Conservation (phyloP, 257 asterid genomes). For the Primulina huaijiensis region DNA sequence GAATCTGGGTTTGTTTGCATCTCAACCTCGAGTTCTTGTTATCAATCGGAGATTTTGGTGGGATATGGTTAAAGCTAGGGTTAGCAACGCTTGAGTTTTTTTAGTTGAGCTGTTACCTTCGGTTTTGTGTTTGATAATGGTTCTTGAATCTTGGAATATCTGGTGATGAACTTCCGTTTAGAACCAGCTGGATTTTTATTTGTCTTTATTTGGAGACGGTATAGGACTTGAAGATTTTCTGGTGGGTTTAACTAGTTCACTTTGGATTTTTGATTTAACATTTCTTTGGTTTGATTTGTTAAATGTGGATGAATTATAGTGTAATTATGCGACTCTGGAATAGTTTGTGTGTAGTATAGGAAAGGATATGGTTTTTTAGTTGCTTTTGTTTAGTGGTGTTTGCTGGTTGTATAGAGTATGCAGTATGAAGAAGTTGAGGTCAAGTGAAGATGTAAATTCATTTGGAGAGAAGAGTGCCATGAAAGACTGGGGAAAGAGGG, state of each 20-base stretch:
- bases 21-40: constrained; percentile 25
- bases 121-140: constrained; percentile 19
- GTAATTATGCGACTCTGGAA: neutral
- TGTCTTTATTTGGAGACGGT: constrained; percentile 8
- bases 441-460: constrained; percentile 81
- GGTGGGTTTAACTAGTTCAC: constrained; percentile 20
- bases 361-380: constrained; percentile 7
- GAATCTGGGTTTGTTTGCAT: constrained; percentile 26
- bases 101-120: constrained; percentile 23
- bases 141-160: constrained; percentile 21
- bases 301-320: constrained; percentile 4
- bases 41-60: neutral
- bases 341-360: constrained; percentile 14
- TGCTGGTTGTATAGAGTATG: constrained; percentile 19
- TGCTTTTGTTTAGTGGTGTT: constrained; percentile 25
- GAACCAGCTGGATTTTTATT: constrained; percentile 12
- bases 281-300: constrained; percentile 25
- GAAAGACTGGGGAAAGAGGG: constrained; percentile 88
- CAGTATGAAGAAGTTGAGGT: constrained; percentile 80
- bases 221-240: constrained; percentile 7
- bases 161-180: constrained; percentile 22
- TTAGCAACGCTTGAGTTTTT: constrained; percentile 22
- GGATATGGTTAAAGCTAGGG: constrained; percentile 23
- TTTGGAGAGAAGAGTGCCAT: constrained; percentile 61
- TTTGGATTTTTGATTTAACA: constrained; percentile 18